phyloP scores from a whole-genome alignment of 2,329 filamentous ascomycete species.

The Periconia sp. region DNA sequence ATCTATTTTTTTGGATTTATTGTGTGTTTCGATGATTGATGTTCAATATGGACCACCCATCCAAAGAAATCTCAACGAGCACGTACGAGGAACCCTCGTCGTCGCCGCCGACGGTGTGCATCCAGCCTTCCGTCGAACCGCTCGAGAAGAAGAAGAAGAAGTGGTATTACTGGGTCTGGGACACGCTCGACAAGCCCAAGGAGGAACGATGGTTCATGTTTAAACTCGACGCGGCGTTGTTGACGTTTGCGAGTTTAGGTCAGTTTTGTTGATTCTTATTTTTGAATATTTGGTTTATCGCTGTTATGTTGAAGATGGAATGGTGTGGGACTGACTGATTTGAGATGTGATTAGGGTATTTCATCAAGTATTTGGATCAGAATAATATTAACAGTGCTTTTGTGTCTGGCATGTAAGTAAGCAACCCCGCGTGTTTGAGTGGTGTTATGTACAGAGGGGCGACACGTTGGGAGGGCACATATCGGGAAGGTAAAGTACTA shows the following conservation, averaged over 20 bases:
- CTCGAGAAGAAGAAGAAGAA: constrained; percentile 24
- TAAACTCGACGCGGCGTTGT: constrained; percentile 52
- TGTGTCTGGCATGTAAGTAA: constrained; percentile 31
- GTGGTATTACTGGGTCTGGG: constrained; percentile 57
- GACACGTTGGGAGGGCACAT: no score
- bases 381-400: constrained; percentile 43
- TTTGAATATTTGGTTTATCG: no score
- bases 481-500: no score
- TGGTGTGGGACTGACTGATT: no score
- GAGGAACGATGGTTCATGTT: constrained; percentile 53
- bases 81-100: no score
- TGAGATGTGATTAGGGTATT: constrained; percentile 48
- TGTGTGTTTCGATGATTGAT: no score
- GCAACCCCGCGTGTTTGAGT: no score
- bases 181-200: constrained; percentile 55
- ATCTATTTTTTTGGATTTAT: no score
- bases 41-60: no score
- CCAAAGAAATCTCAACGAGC: no score
- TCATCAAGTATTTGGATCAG: constrained; percentile 54
- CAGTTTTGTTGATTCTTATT: constrained; percentile 1
- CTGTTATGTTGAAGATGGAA: no score
- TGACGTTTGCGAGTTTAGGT: constrained; percentile 52
- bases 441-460: no score
- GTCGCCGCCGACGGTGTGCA: neutral
- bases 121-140: neutral